phyloP scores from a whole-genome alignment of 371 early-diverging fungal species.

The Mortierella sp. region DNA sequence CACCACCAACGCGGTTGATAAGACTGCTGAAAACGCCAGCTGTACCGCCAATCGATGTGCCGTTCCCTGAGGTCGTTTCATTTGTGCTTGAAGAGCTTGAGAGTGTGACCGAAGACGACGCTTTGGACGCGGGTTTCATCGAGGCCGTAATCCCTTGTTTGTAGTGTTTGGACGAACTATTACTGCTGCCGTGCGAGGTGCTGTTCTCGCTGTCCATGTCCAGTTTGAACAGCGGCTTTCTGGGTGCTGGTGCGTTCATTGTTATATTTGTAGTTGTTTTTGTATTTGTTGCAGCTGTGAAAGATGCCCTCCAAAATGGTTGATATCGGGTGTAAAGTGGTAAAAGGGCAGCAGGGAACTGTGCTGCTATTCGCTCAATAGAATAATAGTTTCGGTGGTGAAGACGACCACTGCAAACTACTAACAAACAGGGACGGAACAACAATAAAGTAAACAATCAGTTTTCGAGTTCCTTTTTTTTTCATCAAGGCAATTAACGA shows the following conservation, averaged over 20 bases:
- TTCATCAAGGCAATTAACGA: not conserved
- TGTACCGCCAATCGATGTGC: conserved; percentile 9
- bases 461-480: not conserved
- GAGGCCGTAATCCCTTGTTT: not conserved
- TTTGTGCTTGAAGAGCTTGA: not conserved
- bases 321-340: not conserved
- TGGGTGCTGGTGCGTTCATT: conserved; percentile 13
- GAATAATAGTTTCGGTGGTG: not conserved
- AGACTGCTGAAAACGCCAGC: conserved; percentile 43
- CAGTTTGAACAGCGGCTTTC: conserved; percentile 40
- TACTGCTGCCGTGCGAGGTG: conserved; percentile 16
- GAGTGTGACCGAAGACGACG: conserved; percentile 5
- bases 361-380: not conserved
- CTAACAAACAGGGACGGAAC: not conserved
- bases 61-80: not conserved
- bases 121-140: not conserved
- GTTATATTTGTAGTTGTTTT: too few relatives aligned
- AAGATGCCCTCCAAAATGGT: not conserved
- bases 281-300: not conserved
- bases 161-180: conserved; percentile 1
- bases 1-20: conserved; percentile 46
- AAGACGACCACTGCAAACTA: not conserved
- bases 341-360: not conserved
- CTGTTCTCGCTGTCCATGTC: conserved; percentile 35
- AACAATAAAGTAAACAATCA: not conserved